These are phyloP conservation scores for Mrakia gelida DNA, from an alignment of 768 basidiomycete genomes.

Conservation along the genomic window DNA sequence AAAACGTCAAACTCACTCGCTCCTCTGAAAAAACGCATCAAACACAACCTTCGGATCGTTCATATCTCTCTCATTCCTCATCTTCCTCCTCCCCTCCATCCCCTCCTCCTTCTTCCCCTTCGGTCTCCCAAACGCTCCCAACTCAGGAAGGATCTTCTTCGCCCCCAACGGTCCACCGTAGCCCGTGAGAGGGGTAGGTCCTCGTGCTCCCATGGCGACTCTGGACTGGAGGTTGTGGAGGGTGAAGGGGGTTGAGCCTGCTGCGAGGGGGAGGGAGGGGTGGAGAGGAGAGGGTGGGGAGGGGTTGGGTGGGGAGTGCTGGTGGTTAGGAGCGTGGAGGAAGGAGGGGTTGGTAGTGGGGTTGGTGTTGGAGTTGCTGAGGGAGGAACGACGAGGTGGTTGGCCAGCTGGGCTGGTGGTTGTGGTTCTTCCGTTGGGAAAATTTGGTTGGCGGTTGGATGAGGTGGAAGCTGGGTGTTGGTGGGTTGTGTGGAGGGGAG, in stretches of 20 bases:
- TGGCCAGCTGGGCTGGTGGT: neutral
- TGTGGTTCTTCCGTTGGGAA: neutral
- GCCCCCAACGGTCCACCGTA: slow-evolving; percentile 14
- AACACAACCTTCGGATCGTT: slow-evolving; percentile 12
- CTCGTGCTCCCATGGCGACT: slow-evolving; percentile 19
- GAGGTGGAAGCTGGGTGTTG: neutral
- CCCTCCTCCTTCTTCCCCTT: neutral
- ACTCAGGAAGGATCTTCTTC: neutral
- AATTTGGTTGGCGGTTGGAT: neutral
- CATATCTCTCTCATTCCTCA: neutral
- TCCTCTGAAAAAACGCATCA: slow-evolving; percentile 26
- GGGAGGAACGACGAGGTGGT: neutral
- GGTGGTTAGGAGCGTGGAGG: neutral
- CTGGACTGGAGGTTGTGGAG: slow-evolving; percentile 17
- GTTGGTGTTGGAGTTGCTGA: neutral
- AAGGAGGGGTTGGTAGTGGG: neutral
- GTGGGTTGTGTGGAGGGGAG: neutral
- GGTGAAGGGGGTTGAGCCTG: slow-evolving; percentile 6
- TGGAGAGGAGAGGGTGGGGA: neutral
- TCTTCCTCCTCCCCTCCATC: neutral
- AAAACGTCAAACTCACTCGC: slow-evolving; percentile 12
- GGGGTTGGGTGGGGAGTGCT: neutral
- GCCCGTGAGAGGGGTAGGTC: neutral
- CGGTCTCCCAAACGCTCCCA: neutral
- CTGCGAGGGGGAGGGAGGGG: neutral